Evolutionary conservation across 306 rosid species (phyloP), one percentile per base, ranked within the genome.

Genomic region (Lotus japonicus): DNA sequence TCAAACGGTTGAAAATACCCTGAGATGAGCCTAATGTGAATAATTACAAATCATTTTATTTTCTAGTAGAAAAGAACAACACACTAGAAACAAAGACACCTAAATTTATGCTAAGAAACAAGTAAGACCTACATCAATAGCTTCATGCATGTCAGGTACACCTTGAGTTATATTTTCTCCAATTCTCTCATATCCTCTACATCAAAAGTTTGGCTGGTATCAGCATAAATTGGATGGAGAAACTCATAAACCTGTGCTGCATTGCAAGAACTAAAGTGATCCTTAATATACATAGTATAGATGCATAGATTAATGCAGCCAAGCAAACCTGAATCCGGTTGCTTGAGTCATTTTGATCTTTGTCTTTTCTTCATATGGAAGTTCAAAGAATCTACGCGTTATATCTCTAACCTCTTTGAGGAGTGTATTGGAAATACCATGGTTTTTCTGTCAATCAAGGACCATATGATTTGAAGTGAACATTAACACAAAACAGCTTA

Each of bases 131-230:
- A 88, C 98, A 75, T 94, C 98, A 56, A 94, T 88, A 13, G 99
- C 97, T 82, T 94, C 99, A 44, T 94, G 99, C 75, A 90, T 81
- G 76, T 90, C 99, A 5, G 90, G 96, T 33, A 74, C 79, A 45
- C 90, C 99, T 85, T 86, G 51, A 6, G 97, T 94, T 58, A 94
- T 71, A 66, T 94, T 90, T 71, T 88, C 89, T 78, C 99, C 92
- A 13, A 85, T 35, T 81, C 82, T 85, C 72, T 90, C 81, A 61
- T 94, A 94, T 72, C 98, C 97, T 78, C 96, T 94, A 88, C 84
- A 83, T 59, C 64, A 74, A 18, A 73, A 54, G 33, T 50, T 51
- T 21, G 14, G 52, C 39, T 33, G 26, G n/a, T 57, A 38, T 87
- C 35, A 78, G 68, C 42, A 52, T 14, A 67, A 73, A 63, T 6